Evolutionary conservation across 2,329 filamentous ascomycete genomes (phyloP).

Genomic region (Fusarium subtropicale): DNA sequence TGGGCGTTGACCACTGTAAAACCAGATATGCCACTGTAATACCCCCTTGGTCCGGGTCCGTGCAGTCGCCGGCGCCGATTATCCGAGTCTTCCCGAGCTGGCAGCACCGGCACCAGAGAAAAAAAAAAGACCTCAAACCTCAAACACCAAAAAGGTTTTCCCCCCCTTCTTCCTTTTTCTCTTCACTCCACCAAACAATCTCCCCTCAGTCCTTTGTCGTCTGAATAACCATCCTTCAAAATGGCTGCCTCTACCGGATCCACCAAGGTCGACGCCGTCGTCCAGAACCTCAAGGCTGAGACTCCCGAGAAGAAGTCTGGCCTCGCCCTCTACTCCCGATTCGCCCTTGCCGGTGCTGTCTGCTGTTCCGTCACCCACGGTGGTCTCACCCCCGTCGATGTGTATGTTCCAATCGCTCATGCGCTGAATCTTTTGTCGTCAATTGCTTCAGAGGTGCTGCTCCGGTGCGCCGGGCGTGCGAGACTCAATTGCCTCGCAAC

Average conservation of each 20-base stretch:
- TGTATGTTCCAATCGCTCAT: conserved; percentile 9
- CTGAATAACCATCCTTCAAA: conserved; percentile 48
- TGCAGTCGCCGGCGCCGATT: conserved; percentile 46
- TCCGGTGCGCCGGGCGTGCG: conserved; percentile 11
- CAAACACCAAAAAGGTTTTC: conserved; percentile 38
- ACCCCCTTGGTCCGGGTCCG: conserved; percentile 47
- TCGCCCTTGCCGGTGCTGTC: conserved; percentile 96
- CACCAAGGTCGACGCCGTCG: conserved; percentile 59
- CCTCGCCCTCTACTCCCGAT: conserved; percentile 87
- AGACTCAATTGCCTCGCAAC: conserved; percentile 12
- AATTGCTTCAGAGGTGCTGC: conserved; percentile 37
- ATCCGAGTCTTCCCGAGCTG: conserved; percentile 50
- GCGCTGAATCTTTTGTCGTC: conserved; percentile 4
- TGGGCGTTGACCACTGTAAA: conserved; percentile 24
- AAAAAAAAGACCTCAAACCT: conserved; percentile 48
- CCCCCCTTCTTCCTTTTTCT: conserved; percentile 17
- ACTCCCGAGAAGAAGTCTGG: conserved; percentile 60
- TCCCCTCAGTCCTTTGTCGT: conserved; percentile 52
- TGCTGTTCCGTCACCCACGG: conserved; percentile 99
- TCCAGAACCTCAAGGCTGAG: conserved; percentile 56
- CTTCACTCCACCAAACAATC: conserved; percentile 38
- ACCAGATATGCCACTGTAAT: conserved; percentile 4
- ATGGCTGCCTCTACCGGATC: conserved; percentile 59
- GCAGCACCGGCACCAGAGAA: conserved; percentile 11
- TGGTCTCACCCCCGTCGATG: conserved; percentile 54